phyloP scores from a whole-genome alignment of 2,329 filamentous ascomycete species.

The Penicillium sp. region DNA sequence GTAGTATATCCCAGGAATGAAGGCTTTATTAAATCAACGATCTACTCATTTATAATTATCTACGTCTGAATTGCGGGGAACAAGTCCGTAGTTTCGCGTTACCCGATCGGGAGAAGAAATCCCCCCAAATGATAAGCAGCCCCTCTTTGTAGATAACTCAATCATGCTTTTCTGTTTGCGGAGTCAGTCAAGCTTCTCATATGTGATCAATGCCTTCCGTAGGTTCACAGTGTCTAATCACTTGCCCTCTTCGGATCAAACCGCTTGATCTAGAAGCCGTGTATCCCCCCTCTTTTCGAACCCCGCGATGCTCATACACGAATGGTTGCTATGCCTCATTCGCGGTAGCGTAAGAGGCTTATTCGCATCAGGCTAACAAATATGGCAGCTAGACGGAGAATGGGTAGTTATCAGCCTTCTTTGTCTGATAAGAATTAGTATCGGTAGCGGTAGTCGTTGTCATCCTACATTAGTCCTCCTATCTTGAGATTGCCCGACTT shows the following conservation, averaged over 20 bases:
- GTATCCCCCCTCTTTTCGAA: conserved; percentile 8
- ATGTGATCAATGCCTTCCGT: neutral
- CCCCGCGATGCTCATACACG: conserved; percentile 1
- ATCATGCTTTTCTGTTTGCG: neutral
- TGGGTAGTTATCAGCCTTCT: neutral
- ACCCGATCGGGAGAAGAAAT: conserved; percentile 39
- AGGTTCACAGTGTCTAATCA: neutral
- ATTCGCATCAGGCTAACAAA: conserved; percentile 32
- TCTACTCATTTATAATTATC: neutral
- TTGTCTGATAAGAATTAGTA: neutral
- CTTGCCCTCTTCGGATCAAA: conserved; percentile 18
- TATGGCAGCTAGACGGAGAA: conserved; percentile 19
- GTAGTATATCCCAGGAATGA: neutral
- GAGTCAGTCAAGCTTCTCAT: neutral
- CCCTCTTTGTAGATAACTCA: conserved; percentile 11
- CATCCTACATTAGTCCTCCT: neutral
- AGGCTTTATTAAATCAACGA: neutral
- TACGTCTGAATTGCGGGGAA: conserved; percentile 7
- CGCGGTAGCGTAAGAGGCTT: neutral
- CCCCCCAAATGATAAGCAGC: conserved; percentile 24
- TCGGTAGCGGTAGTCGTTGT: neutral
- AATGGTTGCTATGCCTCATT: neutral
- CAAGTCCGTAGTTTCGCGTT: conserved; percentile 23
- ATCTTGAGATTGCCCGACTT: neutral
- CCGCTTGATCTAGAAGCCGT: conserved; percentile 11